phyloP scores from a whole-genome alignment of 2,329 filamentous ascomycete species.

The Xylariaceae sp. region DNA sequence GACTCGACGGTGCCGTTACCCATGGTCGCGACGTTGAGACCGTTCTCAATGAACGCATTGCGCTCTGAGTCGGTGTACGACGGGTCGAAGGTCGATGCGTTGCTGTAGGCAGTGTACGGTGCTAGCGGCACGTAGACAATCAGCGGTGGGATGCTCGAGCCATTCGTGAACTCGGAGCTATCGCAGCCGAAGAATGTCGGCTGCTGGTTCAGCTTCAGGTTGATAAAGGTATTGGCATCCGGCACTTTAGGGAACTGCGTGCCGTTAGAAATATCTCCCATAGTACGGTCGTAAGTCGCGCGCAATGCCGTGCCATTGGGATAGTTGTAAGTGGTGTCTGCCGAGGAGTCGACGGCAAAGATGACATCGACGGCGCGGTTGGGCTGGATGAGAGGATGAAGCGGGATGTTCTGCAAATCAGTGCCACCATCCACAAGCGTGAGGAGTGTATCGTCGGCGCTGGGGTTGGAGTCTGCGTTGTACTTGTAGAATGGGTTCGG shows the following conservation, averaged over 20 bases:
- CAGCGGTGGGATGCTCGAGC: conserved; percentile 49
- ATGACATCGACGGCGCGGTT: conserved; percentile 73
- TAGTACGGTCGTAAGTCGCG: conserved; percentile 68
- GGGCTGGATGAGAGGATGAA: conserved; percentile 75
- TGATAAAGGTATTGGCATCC: conserved; percentile 74
- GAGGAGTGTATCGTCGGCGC: conserved; percentile 52
- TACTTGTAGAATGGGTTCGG: conserved; percentile 76
- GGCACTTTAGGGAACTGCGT: conserved; percentile 72
- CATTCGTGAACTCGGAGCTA: conserved; percentile 51
- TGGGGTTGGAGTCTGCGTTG: conserved; percentile 57
- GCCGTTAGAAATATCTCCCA: conserved; percentile 56
- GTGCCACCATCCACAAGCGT: conserved; percentile 77
- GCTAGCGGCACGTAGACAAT: conserved; percentile 87
- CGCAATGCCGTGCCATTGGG: conserved; percentile 75
- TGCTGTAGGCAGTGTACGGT: conserved; percentile 74
- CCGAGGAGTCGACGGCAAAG: conserved; percentile 76
- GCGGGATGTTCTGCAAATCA: conserved; percentile 75
- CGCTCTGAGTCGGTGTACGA: conserved; percentile 64
- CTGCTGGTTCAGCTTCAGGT: conserved; percentile 68
- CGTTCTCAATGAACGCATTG: conserved; percentile 81
- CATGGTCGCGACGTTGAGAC: conserved; percentile 78
- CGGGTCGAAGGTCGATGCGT: conserved; percentile 74
- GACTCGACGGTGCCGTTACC: conserved; percentile 73
- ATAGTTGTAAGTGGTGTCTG: conserved; percentile 67
- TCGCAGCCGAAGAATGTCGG: conserved; percentile 83